phyloP scores from a whole-genome alignment of 257 asterid genomes.

The Lavandula angustifolia region DNA sequence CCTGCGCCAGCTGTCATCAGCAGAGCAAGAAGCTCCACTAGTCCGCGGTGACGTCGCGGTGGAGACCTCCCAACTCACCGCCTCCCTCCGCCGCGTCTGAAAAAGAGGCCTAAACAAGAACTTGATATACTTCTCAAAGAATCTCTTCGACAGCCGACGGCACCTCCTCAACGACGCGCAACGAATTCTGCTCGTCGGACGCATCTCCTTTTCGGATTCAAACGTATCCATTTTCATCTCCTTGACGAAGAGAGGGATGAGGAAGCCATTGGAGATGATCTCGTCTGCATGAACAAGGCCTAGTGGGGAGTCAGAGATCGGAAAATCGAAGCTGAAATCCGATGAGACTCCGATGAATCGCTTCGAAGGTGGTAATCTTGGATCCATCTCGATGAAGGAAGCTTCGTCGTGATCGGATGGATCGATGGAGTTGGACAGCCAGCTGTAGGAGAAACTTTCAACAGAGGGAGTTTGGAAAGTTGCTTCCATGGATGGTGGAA shows the following conservation, averaged over 20 bases:
- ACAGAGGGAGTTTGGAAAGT: conserved; percentile 53
- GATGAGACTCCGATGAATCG: conserved; percentile 66
- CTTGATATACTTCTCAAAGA: conserved; percentile 53
- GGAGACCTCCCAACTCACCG: conserved; percentile 36
- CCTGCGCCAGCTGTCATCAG: conserved; percentile 67
- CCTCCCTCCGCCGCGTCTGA: conserved; percentile 32
- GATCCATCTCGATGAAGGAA: conserved; percentile 91
- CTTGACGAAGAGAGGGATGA: conserved; percentile 49
- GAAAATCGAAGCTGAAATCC: conserved; percentile 71
- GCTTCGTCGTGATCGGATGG: conserved; percentile 52
- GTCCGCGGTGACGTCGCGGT: conserved; percentile 66
- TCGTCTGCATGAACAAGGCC: conserved; percentile 65
- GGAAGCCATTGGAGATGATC: conserved; percentile 65
- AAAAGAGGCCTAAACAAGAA: conserved; percentile 50
- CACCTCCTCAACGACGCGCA: conserved; percentile 56
- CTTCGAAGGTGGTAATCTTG: conserved; percentile 73
- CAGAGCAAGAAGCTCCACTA: conserved; percentile 60
- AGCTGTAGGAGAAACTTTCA: conserved; percentile 80
- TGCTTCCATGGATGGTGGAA: conserved; percentile 45
- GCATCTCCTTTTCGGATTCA: conserved; percentile 5
- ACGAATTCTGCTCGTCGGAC: conserved; percentile 36
- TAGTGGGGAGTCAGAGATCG: conserved; percentile 46
- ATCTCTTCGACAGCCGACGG: conserved; percentile 47
- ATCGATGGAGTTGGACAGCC: conserved; percentile 44
- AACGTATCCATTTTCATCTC: conserved; percentile 29